Evolutionary conservation across 352 stramenopile genomes (phyloP).

Genomic region (Globisporangium abappressorium): DNA sequence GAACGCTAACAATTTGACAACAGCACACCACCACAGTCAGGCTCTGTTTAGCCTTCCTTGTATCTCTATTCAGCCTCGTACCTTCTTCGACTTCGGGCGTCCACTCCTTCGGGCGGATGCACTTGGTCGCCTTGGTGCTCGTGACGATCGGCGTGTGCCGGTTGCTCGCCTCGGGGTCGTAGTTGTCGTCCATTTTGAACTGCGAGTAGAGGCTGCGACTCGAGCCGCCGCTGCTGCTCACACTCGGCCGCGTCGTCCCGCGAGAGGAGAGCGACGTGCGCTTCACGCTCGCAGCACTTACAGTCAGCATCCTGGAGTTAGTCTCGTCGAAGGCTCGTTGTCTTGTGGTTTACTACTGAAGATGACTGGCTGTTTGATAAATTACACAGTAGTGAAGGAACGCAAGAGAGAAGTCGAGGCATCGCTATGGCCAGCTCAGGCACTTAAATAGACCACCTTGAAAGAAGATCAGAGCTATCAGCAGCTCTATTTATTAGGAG

Average conservation of each 20-base stretch:
- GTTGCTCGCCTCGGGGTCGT: conserved; percentile 25
- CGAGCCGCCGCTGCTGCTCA: conserved; percentile 6
- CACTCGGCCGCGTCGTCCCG: conserved; percentile 19
- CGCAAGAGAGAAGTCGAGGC: not conserved
- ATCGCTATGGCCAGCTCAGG: not conserved
- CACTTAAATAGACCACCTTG: not conserved
- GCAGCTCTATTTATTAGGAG: not conserved
- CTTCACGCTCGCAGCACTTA: conserved; percentile 31
- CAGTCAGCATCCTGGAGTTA: conserved; percentile 22
- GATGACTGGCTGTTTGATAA: not conserved
- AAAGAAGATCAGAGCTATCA: not conserved
- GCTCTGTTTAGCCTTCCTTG: too few relatives aligned
- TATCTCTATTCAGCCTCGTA: conserved; percentile 1
- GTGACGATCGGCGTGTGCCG: conserved; percentile 38
- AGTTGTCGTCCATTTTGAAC: conserved; percentile 60
- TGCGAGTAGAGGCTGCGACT: conserved; percentile 25
- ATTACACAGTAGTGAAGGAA: not conserved
- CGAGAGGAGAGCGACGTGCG: conserved; percentile 40
- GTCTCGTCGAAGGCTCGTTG: not conserved
- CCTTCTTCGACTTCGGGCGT: conserved; percentile 63
- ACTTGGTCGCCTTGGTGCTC: conserved; percentile 52
- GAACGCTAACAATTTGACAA: conserved; percentile 33
- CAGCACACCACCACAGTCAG: not conserved
- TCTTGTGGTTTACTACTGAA: not conserved
- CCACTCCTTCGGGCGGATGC: conserved; percentile 71